Percentiles rank a stretch among this genome's conserved stretches.
Conservation (phyloP, 2,329 filamentous ascomycete species). For the Fusarium sp. region DNA sequence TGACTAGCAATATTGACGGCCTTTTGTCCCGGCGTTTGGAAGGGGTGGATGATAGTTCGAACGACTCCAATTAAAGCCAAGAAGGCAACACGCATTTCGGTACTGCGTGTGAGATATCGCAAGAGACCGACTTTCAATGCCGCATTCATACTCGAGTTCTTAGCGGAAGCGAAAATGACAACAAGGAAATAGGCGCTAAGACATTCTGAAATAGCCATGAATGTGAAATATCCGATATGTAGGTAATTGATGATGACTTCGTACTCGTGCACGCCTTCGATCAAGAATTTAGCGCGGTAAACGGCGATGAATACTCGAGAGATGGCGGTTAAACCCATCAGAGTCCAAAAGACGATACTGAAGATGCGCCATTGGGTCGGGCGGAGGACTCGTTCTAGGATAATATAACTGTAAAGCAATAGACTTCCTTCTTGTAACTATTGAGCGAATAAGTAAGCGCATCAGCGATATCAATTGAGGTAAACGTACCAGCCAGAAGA, state of each 20-base stretch:
- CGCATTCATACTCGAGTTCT: conserved; percentile 35
- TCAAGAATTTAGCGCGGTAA: conserved; percentile 47
- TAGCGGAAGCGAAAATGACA: conserved; percentile 50
- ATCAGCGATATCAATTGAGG: accelerated
- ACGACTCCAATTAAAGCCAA: conserved; percentile 53
- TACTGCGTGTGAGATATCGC: conserved; percentile 53
- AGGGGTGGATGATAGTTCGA: conserved; percentile 56
- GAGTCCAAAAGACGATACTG: conserved; percentile 65
- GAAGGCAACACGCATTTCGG: conserved; percentile 53
- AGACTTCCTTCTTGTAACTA: conserved; percentile 57
- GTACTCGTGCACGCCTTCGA: conserved; percentile 40
- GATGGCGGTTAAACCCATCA: conserved; percentile 62
- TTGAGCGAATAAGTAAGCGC: accelerated
- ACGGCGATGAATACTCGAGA: conserved; percentile 58
- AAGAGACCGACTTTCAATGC: conserved; percentile 50
- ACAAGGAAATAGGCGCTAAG: conserved; percentile 55
- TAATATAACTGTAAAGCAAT: conserved; percentile 62
- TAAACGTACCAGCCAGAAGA: conserved; percentile 53
- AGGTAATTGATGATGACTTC: conserved; percentile 50
- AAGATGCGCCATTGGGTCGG: conserved; percentile 56
- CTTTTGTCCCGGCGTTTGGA: conserved; percentile 51
- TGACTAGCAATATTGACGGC: conserved; percentile 52
- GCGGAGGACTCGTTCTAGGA: conserved; percentile 62
- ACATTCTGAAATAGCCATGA: conserved; percentile 55
- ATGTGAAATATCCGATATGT: conserved; percentile 55